Base-by-base conservation (phyloP, 768 basidiomycete genomes). In the Thelephora ganbajun region DNA sequence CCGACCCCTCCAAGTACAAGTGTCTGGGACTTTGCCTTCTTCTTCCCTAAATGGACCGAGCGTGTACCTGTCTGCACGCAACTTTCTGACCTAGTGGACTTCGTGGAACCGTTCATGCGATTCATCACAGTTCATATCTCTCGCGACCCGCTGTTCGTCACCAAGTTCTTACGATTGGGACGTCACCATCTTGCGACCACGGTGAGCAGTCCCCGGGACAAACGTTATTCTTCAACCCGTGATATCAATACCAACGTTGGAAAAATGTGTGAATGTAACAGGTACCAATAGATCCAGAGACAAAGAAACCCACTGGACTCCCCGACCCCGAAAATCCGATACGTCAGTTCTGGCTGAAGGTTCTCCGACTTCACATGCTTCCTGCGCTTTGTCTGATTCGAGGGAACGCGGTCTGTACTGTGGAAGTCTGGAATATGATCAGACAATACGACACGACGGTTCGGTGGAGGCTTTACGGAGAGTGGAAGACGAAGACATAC, bases 391-490 rank as follows among this genome's bases (percentile, higher is more conserved):
- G 92, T 42, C 73, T 94, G 43, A 82, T 90, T 50, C 76, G 80
- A 26, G 81, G 83, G 34, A 91, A 92, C 57, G 83, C 90, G 6
- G 83, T 90, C 19, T 88, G 83, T 61, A 86, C 89, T 22, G 82
- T 85, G 41, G 93, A 97, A 56, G 72, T 97, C 6, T 99, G 96
- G 96, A 79, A 80, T 49, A 79, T 98, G 45, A 74, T 98, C 43
- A 72, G 79, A 35, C 76, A 79, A 52, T 88, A 83, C 59, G 81
- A 86, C 48, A 80, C 80, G 46, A 76, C 80, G 5, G 68, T 74
- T 19, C 87, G 96, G 7, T 99, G 91, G 83, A 74, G 73, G 43
- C 69, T 99, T 30, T 99, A 99, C 57, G 96, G 92, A 36, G 93
- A 97, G 67, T 98, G 96, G 96, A 85, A 83, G 62, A 69, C 76